Base-by-base conservation (phyloP, 495 filamentous ascomycete species). In the Aspergillus wentii region DNA sequence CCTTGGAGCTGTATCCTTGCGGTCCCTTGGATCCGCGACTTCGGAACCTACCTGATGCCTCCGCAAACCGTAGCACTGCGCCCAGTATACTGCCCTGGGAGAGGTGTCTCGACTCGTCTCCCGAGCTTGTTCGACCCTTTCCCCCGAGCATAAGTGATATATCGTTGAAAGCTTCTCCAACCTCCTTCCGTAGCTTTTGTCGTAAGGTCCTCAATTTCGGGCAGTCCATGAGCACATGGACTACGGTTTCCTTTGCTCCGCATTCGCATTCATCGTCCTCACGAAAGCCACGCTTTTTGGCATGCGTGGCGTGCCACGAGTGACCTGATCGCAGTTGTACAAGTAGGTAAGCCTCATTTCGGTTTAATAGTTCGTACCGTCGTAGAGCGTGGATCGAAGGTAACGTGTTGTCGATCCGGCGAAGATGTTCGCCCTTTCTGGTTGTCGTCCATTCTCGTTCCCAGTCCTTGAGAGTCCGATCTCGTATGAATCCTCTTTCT, bases 11-110 rank as follows among this genome's bases (percentile, higher is more conserved):
- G n/a, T 36, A 49, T 30, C 45, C 48, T 41, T 34, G 55, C 55
- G 46, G 41, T 45, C 51, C 50, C 43, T 25, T 15, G 51, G 44
- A 50, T 48, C 47, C 51, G 35, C 44, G 48, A 42, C 52, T 57
- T 15, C 43, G 41, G 48, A 59, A 57, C 41, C 51, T 30, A 17
- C 54, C 44, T 35, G 49, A 59, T 34, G 44, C 52, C 43, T 62
- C 42, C 6, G 48, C 50, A 31, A 59, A 62, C 46, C 54, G 52
- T 21, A 62, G 19, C 20, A 53, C 44, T 18, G 52, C 48, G 17
- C 43, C 17, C 14, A 57, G 41, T 25, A 42, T 54, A 26, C 43
- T 56, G 13, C 32, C 36, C 3, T 40, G 23, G 15, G 43, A 52
- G 40, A 35, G 27, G 8, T 54, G 22, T 44, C 42, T 44, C 23